Percentiles rank a stretch among this genome's conserved stretches.
phyloP scores from a whole-genome alignment of 805 yeast species.

The Ogataea degrootiae region DNA sequence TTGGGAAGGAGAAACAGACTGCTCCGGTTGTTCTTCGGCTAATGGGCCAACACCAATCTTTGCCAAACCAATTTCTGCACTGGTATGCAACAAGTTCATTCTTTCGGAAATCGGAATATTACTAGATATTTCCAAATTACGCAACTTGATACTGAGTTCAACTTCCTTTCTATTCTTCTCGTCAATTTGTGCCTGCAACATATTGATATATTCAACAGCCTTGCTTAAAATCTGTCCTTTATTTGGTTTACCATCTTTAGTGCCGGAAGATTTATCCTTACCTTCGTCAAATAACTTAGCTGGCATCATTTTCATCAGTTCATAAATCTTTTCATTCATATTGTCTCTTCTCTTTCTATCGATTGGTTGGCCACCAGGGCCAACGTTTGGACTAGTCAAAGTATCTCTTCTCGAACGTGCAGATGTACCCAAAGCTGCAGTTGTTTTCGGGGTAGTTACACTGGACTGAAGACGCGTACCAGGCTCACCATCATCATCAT shows the following conservation, averaged over 20 bases:
- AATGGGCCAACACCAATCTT: slow-evolving; percentile 81
- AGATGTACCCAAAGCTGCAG: no score
- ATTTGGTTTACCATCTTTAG: slow-evolving; percentile 80
- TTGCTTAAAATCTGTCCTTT: slow-evolving; percentile 77
- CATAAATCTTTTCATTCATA: slow-evolving; percentile 55
- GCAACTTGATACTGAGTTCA: slow-evolving; percentile 58
- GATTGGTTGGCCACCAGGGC: slow-evolving; percentile 20
- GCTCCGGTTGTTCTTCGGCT: slow-evolving; percentile 34
- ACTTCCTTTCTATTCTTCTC: slow-evolving; percentile 75
- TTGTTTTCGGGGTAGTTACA: background rate
- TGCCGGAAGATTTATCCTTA: slow-evolving; percentile 52
- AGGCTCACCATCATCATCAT: background rate
- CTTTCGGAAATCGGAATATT: slow-evolving; percentile 35
- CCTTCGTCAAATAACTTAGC: slow-evolving; percentile 35
- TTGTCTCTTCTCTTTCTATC: slow-evolving; percentile 51
- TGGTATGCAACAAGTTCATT: slow-evolving; percentile 52
- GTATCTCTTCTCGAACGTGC: slow-evolving; percentile 16
- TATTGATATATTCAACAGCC: slow-evolving; percentile 67
- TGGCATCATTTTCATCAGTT: slow-evolving; percentile 33
- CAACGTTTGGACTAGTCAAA: slow-evolving; percentile 6
- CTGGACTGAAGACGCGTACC: background rate
- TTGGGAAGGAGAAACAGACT: background rate
- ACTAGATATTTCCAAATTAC: slow-evolving; percentile 44
- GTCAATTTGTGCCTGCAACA: slow-evolving; percentile 68
- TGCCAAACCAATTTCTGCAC: slow-evolving; percentile 74